A percentile compares a stretch with the other conserved stretches of the same genome.
Conservation (phyloP, 495 filamentous ascomycete genomes). For the Xylaria flabelliformis region DNA sequence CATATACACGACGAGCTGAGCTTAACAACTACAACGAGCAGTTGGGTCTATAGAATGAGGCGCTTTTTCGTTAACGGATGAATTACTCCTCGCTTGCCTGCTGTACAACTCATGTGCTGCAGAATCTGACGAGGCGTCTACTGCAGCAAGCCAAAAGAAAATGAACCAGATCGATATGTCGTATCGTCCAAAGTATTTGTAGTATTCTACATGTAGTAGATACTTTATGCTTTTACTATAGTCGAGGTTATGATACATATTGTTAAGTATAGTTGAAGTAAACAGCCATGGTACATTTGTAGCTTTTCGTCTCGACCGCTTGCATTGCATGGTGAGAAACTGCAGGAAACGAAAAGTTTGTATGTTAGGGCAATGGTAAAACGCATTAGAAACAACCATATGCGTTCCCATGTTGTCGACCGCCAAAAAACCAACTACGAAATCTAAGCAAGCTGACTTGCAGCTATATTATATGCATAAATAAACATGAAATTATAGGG, state of each 20-base stretch:
- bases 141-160: conserved; percentile 8
- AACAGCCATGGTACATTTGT: neutral
- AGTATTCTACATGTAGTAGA: neutral
- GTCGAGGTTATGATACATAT: neutral
- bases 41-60: neutral
- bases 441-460: neutral
- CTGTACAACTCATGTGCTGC: neutral
- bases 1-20: neutral
- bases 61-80: neutral
- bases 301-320: neutral
- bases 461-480: neutral
- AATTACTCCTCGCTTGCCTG: neutral
- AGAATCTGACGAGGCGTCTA: neutral
- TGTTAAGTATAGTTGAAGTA: neutral
- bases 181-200: neutral
- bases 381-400: neutral
- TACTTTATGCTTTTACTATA: neutral
- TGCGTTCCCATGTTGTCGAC: neutral
- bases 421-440: neutral
- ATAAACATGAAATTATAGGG: neutral
- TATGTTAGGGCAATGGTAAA: neutral
- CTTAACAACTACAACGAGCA: neutral
- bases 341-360: neutral
- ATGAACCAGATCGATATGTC: neutral
- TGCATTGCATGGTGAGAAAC: neutral